Percentiles rank a stretch among this genome's conserved stretches.
Conservation (phyloP, 1,284 basidiomycete species). For the Leccinum pallidistipes region DNA sequence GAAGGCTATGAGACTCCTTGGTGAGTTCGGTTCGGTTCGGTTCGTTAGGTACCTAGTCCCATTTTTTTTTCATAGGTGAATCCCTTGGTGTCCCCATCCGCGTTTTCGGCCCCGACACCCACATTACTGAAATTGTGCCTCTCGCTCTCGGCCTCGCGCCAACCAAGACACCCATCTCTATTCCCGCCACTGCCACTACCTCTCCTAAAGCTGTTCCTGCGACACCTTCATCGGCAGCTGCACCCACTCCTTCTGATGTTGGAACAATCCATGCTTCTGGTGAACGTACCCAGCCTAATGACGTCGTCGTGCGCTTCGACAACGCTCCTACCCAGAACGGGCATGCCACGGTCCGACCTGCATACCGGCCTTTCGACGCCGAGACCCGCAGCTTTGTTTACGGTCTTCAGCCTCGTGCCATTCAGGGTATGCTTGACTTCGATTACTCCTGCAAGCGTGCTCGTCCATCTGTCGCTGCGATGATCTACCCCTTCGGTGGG, state of each 20-base stretch:
- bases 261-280: constrained; percentile 83
- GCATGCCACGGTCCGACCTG: constrained; percentile 53
- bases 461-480: constrained; percentile 95
- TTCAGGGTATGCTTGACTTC: constrained; percentile 99
- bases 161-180: constrained; percentile 38
- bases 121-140: constrained; percentile 98
- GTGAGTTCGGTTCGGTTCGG: constrained; percentile 17
- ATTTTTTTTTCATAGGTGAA: constrained; percentile 52
- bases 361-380: constrained; percentile 89
- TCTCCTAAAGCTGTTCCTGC: constrained; percentile 38
- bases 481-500: constrained; percentile 99
- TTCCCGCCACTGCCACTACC: constrained; percentile 40
- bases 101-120: constrained; percentile 96
- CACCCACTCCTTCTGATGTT: constrained; percentile 45
- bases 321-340: constrained; percentile 37
- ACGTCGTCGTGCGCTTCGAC: constrained; percentile 90
- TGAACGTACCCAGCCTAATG: constrained; percentile 79
- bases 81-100: constrained; percentile 96
- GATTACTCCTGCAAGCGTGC: constrained; percentile 96
- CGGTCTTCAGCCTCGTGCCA: constrained; percentile 97
- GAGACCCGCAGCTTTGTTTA: constrained; percentile 95
- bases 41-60: neutral
- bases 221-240: constrained; percentile 25
- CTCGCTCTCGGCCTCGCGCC: constrained; percentile 87
- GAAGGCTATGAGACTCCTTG: constrained; percentile 97